Base-by-base conservation (phyloP, 805 yeast species). In the Metschnikowia cerradonensis region DNA sequence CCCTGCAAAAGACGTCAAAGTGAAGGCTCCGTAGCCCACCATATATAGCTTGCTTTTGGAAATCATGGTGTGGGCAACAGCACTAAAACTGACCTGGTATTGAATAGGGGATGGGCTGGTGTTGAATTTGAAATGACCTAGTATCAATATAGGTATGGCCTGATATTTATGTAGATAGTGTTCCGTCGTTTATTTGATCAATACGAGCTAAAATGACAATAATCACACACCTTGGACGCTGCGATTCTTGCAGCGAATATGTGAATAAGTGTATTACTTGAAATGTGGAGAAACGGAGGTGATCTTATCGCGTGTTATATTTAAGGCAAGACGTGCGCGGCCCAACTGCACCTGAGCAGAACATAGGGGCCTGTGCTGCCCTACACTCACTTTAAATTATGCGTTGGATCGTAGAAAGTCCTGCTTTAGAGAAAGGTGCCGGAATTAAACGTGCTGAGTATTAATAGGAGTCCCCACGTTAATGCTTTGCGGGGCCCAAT, bases 1-100 rank as follows among this genome's bases (percentile, higher is more conserved):
- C 1, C 32, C 34, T 6, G 46, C 50, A 30, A 58, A 58, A 3
- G 51, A 47, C 4, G 50, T 17, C 8, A 53, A 38, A 41, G 57
- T 58, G 45, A 55, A 52, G 20, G 50, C 50, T n/a, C 52, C 53
- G 32, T 58, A 53, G 41, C 51, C 51, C 13, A 40, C 38, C 43
- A 45, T 37, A 30, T 38, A 45, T 34, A 38, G 36, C 10, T 17
- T n/a, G 34, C 22, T 13, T n/a, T 38, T 37, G 11, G 48, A 23
- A n/a, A 45, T 38, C 41, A 38, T 37, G 10, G 33, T 22, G 20
- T 32, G 17, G 5, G 37, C 15, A 39, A 17, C 19, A 4, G n/a
- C 41, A 39, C 41, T 19, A 17, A 14, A 13, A 39, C n/a, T 39
- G 31, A 22, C 13, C 6, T 5, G 31, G 31, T 23, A 20, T 37